Evolutionary conservation across 306 rosid species (phyloP), one percentile per base, ranked within the genome.

Genomic region (Casuarina cunninghamiana): DNA sequence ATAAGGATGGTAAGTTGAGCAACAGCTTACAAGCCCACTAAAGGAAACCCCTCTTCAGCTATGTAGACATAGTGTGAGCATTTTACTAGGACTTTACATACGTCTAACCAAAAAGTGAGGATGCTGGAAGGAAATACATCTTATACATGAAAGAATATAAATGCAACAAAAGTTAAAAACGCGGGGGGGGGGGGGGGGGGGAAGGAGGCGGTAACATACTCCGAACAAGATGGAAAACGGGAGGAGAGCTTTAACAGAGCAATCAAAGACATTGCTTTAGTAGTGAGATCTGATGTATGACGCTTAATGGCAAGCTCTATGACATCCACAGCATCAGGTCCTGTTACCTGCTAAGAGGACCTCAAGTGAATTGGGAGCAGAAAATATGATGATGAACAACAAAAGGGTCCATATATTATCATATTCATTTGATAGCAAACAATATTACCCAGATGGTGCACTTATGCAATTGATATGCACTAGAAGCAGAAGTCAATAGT

Each of bases 201-300:
- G 63, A 38, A 68, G 75, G 75, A 61, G 50, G 41, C 35, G 76
- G 72, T 43, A 51, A 74, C 94, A 53, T 91, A 95, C 99, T 91
- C 97, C 81, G 99, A 93, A 86, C 89, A 91, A 77, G 98, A 86
- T 75, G 99, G 94, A 78, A 95, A 95, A 75, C 99, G 98, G 61
- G 99, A 95, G 84, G 96, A 93, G 72, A 93, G 93, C 92, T 95
- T 95, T 78, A 95, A 80, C 74, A 95, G 83, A 77, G 98, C 91
- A 87, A 86, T 84, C 92, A 95, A 78, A 81, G 94, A 95, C 99
- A 95, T 95, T 1, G 97, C 82, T 87, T 93, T 91, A 53, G 97
- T 95, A 55, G 96, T 86, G 63, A 91, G 91, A 86, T 93, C 96
- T 1, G 94, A 90, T 41, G 81, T 80, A 78, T 87, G 97, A 5